Evolutionary conservation across 352 stramenopile genomes (phyloP), one percentile per base, ranked within the genome.

Genomic region (Pythium dissotocum): DNA sequence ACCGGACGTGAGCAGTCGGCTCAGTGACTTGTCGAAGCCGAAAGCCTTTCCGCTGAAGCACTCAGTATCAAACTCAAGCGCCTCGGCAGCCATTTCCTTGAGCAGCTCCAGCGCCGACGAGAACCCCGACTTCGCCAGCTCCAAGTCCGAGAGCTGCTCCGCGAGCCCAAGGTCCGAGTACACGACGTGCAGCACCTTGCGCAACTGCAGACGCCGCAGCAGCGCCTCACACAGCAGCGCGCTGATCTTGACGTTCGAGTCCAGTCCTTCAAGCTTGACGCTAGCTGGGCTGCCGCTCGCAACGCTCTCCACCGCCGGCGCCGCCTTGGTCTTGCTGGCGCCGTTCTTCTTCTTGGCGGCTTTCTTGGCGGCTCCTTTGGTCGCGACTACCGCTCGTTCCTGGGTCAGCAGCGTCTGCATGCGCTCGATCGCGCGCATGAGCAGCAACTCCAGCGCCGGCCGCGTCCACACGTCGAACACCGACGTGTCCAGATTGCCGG

Each of bases 1-100:
- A 14, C 83, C 83, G 9, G 83, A 91, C 1, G 86, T 71, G 52
- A 94, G 68, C 44, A 94, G 68, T 10, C 85, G 83, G 51, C 85
- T 93, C 40, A 95, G 83, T 18, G 77, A 76, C 52, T 81, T 77
- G 70, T 95, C 88, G 68, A 95, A 91, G 24, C 88, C 88, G 16
- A 94, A 70, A 1, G 78, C 56, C 36, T 89, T 88, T 18, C 86
- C 88, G 54, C 71, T 82, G 32, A 91, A 92, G 51, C 78, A 89
- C 53, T 88, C 86, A 1, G 73, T 61, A 46, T 89, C 80, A 56
- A 90, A 70, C 66, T 94, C 86, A 6, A 95, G 61, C 21, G 79
- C 63, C 58, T 95, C 88, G 12, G 80, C 81, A 14, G 67, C 44
- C 16, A 94, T 70, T 21, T 56, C 58, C 40, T 73, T 60, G 14